Conservation (phyloP, 306 rosid genomes). For the Chamaecrista fasciculata region DNA sequence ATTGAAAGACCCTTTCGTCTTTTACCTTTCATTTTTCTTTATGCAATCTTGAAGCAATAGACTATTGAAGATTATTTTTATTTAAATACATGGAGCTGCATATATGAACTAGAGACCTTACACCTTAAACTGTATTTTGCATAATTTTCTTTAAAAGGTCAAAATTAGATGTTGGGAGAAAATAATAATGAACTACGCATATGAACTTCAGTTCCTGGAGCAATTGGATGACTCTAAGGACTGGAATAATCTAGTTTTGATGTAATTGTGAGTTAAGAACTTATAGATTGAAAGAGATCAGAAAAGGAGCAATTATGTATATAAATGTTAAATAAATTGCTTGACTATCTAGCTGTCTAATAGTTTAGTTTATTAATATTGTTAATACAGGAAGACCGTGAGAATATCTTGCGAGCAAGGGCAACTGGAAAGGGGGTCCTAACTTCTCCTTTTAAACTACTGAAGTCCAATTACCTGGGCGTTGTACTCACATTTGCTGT, state of each 20-base stretch:
- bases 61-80: neutral
- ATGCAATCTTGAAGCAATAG: conserved; percentile 8
- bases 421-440: conserved; percentile 87
- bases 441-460: conserved; percentile 92
- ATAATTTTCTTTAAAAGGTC: neutral
- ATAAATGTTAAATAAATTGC: conserved; percentile 18
- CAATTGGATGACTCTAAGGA: conserved; percentile 3
- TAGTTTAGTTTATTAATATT: conserved; percentile 10
- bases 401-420: conserved; percentile 93
- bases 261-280: neutral
- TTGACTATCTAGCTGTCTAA: conserved; percentile 25
- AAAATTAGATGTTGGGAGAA: conserved; percentile 21
- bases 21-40: neutral
- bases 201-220: conserved; percentile 1
- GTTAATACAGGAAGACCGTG: conserved; percentile 75
- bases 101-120: neutral
- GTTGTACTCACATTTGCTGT: conserved; percentile 96
- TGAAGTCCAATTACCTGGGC: conserved; percentile 88
- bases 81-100: neutral
- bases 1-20: neutral
- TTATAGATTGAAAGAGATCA: neutral
- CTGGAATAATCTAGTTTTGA: neutral
- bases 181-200: conserved; percentile 10
- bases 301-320: neutral
- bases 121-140: neutral